Evolutionary conservation across 805 yeast species (phyloP).

Genomic region (Nakazawaea ambrosiae): DNA sequence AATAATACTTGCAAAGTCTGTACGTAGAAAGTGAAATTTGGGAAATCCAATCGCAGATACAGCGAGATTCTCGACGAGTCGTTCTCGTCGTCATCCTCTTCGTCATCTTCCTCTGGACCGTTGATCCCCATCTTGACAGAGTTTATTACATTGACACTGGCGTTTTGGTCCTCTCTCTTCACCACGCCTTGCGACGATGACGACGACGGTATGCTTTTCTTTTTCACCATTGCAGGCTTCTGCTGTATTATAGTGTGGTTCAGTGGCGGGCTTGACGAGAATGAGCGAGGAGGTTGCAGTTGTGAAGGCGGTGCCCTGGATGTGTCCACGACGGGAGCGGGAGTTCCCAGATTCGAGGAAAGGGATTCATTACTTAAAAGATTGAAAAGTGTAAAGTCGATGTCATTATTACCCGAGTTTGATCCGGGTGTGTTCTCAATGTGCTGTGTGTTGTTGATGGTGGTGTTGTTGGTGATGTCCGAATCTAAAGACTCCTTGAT

Average conservation of each 20-base stretch:
- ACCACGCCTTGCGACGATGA: background rate
- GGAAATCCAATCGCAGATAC: conserved; percentile 81
- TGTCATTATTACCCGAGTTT: no score
- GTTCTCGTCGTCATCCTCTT: conserved; percentile 11
- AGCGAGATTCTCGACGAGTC: conserved; percentile 36
- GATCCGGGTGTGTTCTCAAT: background rate
- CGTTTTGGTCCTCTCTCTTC: background rate
- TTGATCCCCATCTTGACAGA: no score
- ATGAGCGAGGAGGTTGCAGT: no score
- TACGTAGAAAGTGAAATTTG: conserved; percentile 87
- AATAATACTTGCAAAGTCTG: conserved; percentile 91
- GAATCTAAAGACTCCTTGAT: no score
- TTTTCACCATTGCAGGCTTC: background rate
- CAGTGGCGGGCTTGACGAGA: background rate
- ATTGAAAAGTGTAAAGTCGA: conserved; percentile 7
- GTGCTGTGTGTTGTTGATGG: background rate
- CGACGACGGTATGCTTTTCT: background rate
- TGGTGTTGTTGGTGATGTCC: background rate
- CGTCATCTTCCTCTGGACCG: background rate
- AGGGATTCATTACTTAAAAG: background rate
- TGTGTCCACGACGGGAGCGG: background rate
- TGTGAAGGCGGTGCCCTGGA: background rate
- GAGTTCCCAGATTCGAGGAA: background rate
- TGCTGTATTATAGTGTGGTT: no score
- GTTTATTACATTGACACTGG: no score